Base-by-base conservation (phyloP, 345 rosid genomes). In the Pelargonium nanum region DNA sequence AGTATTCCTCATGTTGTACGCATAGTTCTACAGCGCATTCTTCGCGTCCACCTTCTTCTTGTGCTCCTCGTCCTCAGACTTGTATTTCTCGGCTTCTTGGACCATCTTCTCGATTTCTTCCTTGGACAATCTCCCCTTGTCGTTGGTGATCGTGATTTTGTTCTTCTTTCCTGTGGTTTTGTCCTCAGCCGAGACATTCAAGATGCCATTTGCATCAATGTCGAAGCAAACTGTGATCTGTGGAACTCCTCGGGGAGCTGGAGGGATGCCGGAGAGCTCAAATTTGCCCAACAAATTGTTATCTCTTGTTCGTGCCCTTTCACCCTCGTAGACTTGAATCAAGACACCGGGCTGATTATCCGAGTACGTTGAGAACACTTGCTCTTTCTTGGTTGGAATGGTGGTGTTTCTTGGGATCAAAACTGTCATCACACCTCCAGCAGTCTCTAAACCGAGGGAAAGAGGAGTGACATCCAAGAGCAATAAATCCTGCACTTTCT, bases 231-330 rank as follows among this genome's bases (percentile, higher is more conserved):
- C n/a, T n/a, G n/a, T n/a, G n/a, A n/a, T n/a, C n/a, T n/a, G n/a
- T n/a, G 48, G 30, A 24, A 71, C 74, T 45, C 74, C 74, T 58
- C 74, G 60, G 1, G 74, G 74, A 17, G 74, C 74, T 8, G 74
- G 74, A 19, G 74, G 74, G 54, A 71, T 71, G 22, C 74, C 74
- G 3, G 74, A 71, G 55, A 71, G 70, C 74, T 71, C 74, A 2
- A 71, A 71, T 61, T 71, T 71, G 32, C 74, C 74, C 22, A 71
- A 63, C 70, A 71, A 66, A 26, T 71, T 71, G 63, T 71, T 71
- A 54, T 71, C 74, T 58, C 66, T 65, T 1, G 74, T 71, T 52
- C 74, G 55, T 22, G 74, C 64, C 24, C 74, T 61, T 48, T 71
- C 74, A 61, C 74, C 74, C 40, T 71, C 74, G 10, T 71, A 71